phyloP scores from a whole-genome alignment of 768 basidiomycete genomes.

The Mycena maculata region DNA sequence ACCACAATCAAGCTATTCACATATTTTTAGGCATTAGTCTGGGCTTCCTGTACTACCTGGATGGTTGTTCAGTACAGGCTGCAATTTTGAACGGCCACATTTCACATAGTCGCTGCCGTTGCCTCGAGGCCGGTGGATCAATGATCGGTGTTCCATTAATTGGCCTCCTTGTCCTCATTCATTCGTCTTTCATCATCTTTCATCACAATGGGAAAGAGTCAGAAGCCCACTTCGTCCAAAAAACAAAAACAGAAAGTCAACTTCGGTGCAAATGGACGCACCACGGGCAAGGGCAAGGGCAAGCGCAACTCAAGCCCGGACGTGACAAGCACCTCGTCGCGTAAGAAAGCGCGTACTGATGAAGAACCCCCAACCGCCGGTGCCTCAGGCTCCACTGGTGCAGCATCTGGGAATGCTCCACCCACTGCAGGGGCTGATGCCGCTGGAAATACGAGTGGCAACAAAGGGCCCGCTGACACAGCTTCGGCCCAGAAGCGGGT shows the following conservation, averaged over 20 bases:
- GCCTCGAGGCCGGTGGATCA: conserved; percentile 15
- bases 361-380: no score
- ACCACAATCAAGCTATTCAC: no score
- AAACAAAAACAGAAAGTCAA: conserved; percentile 4
- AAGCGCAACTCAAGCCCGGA: not conserved
- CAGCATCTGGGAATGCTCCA: no score
- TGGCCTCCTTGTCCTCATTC: no score
- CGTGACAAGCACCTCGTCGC: not conserved
- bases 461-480: not conserved
- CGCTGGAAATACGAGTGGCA: not conserved
- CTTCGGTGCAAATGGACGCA: no score
- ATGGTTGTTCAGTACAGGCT: not conserved
- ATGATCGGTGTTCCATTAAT: conserved; percentile 9
- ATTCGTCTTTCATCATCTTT: conserved; percentile 7
- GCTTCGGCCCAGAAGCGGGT: not conserved
- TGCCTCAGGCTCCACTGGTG: not conserved
- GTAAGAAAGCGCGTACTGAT: not conserved
- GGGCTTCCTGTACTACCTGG: not conserved
- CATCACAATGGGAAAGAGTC: not conserved
- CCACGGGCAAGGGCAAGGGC: not conserved
- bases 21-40: no score
- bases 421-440: not conserved
- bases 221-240: not conserved
- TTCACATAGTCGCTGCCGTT: no score
- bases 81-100: not conserved